Base-by-base conservation (phyloP, 2,329 filamentous ascomycete genomes). In the Sclerotinia spermophila region DNA sequence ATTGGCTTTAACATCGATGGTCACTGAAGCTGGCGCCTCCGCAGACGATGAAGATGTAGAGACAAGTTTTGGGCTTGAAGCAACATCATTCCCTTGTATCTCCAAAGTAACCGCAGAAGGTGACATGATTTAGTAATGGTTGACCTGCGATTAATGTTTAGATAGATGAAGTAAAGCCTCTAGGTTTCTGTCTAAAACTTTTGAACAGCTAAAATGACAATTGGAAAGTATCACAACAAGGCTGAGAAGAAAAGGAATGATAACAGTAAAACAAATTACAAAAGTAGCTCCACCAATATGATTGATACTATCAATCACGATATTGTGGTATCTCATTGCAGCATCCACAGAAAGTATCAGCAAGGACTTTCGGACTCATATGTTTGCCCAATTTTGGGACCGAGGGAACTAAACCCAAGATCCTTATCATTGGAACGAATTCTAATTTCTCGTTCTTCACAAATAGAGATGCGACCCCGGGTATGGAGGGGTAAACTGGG, bases 321-420 rank as follows among this genome's bases (percentile, higher is more conserved):
- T 64, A 69, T 69, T 33, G 44, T 33, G 19, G 44, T 24, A 55
- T 69, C 13, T n/a, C 27, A 69, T 69, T 40, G 67, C 67, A 64
- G 35, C 67, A 69, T 69, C 38, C 40, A 59, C 35, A 51, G 35
- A 59, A 42, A 55, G 35, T 67, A 67, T 35, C n/a, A 66, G 17
- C 17, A 24, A 30, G n/a, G 19, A 66, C n/a, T 30, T 48, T 30
- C 30, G n/a, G 66, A 30, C 48, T 40, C 55, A 48, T 62, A 40
- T 61, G 51, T 42, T 33, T 13, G 17, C 21, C 42, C 8, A n/a
- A 24, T 27, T 45, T 35, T 45, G 19, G 40, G 40, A 33, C 24
- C 8, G 8, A 65, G 30, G 45, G 11, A 51, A 53, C 24, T 38
- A 33, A 53, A 53, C 10, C 40, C n/a, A 45, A 53, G n/a, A 11